Evolutionary conservation across 768 basidiomycete genomes (phyloP).

Genomic region (Calocybe indica): DNA sequence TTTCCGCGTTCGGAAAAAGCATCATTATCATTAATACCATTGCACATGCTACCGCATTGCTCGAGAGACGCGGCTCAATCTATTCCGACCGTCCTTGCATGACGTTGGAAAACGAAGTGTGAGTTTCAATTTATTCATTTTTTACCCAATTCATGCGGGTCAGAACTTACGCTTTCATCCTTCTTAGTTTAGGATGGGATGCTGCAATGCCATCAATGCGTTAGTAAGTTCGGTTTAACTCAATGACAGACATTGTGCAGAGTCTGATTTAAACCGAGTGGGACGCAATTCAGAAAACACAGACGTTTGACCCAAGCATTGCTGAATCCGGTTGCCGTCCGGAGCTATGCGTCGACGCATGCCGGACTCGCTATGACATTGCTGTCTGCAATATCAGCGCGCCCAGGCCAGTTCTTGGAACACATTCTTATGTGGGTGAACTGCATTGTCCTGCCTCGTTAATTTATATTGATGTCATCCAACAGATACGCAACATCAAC

Average conservation of each 20-base stretch:
- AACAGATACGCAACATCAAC: slow-evolving; percentile 39
- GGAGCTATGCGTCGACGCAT: no score
- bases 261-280: slow-evolving; percentile 20
- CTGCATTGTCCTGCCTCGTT: no score
- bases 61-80: slow-evolving; percentile 49
- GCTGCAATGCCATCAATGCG: slow-evolving; percentile 38
- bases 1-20: slow-evolving; percentile 36
- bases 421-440: no score
- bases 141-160: neutral
- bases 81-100: slow-evolving; percentile 49
- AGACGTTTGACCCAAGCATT: slow-evolving; percentile 44
- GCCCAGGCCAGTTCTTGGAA: no score
- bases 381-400: no score
- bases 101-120: slow-evolving; percentile 43
- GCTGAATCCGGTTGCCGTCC: slow-evolving; percentile 36
- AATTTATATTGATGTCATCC: neutral
- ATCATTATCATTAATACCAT: slow-evolving; percentile 45
- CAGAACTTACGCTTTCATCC: neutral
- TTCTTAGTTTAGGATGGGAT: slow-evolving; percentile 37
- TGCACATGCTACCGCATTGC: slow-evolving; percentile 37
- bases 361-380: no score
- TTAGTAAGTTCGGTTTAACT: slow-evolving; percentile 27
- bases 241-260: neutral
- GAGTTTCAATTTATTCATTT: slow-evolving; percentile 10
- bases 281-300: slow-evolving; percentile 45